Evolutionary conservation across 2,329 filamentous ascomycete species (phyloP).

Genomic region (Tympanopsis confertula): DNA sequence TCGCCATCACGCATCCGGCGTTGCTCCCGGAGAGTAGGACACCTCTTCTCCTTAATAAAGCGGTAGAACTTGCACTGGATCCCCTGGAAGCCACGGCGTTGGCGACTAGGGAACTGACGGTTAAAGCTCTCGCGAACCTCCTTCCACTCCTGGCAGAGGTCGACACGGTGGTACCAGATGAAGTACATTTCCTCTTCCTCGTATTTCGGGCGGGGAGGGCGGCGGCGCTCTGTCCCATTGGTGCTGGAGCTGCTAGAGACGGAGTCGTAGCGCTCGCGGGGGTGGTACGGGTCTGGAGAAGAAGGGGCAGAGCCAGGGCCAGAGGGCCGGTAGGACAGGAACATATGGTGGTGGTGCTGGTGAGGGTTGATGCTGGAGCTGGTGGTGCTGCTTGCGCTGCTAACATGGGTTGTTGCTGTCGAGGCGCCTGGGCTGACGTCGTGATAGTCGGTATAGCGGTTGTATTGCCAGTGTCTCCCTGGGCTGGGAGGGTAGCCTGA

Average conservation of each 20-base stretch:
- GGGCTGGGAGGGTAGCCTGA: neutral
- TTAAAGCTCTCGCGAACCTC: constrained; percentile 28
- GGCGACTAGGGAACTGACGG: constrained; percentile 24
- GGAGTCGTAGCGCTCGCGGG: constrained; percentile 22
- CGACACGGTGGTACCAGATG: constrained; percentile 34
- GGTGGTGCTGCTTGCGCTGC: constrained; percentile 3
- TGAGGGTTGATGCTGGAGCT: constrained; percentile 2
- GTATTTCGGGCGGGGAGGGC: constrained; percentile 29
- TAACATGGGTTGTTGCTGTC: too few relatives aligned
- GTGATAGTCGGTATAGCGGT: neutral
- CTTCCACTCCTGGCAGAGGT: constrained; percentile 30
- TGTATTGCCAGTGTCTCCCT: neutral
- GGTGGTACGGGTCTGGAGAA: constrained; percentile 20
- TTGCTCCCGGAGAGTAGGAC: constrained; percentile 28
- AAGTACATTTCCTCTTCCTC: constrained; percentile 32
- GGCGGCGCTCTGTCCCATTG: constrained; percentile 17
- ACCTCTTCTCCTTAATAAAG: constrained; percentile 28
- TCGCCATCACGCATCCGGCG: constrained; percentile 7
- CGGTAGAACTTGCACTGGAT: constrained; percentile 37
- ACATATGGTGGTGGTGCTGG: constrained; percentile 11
- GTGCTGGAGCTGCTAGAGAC: constrained; percentile 24
- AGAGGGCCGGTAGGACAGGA: constrained; percentile 11
- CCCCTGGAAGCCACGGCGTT: constrained; percentile 25
- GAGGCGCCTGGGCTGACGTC: neutral
- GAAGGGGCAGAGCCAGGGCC: neutral